A percentile compares a stretch with the other conserved stretches of the same genome.
These are phyloP conservation scores for Drosera spatulata DNA, from an alignment of 179 eudicot genomes.

Conservation along the genomic window DNA sequence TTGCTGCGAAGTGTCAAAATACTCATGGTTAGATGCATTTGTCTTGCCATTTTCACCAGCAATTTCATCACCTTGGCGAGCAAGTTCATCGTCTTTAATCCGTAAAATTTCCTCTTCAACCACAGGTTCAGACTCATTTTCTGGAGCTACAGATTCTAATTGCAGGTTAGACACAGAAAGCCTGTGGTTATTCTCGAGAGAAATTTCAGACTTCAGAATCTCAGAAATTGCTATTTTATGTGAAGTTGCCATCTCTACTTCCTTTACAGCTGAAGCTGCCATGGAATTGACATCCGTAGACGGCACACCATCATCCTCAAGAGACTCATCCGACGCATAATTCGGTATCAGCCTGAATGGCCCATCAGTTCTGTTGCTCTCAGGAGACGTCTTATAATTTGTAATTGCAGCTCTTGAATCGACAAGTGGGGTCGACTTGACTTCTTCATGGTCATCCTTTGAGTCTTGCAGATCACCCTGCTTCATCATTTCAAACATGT, in stretches of 20 bases:
- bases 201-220: too few relatives aligned
- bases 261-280: too few relatives aligned
- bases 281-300: neutral
- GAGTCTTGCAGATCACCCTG: slow-evolving; percentile 16
- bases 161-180: too few relatives aligned
- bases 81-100: slow-evolving; percentile 11
- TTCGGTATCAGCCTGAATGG: slow-evolving; percentile 60
- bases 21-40: slow-evolving; percentile 15
- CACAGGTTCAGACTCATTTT: slow-evolving; percentile 10
- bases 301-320: slow-evolving; percentile 32
- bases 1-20: slow-evolving; percentile 10
- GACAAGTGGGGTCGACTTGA: slow-evolving; percentile 7
- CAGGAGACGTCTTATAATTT: slow-evolving; percentile 21
- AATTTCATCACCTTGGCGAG: neutral
- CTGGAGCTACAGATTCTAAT: neutral
- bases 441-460: slow-evolving; percentile 8
- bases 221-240: too few relatives aligned
- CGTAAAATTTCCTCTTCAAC: slow-evolving; percentile 5
- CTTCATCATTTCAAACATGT: slow-evolving; percentile 18
- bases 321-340: slow-evolving; percentile 65
- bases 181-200: too few relatives aligned
- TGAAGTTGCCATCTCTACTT: too few relatives aligned
- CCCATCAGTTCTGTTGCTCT: slow-evolving; percentile 22
- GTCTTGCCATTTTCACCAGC: slow-evolving; percentile 15
- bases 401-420: slow-evolving; percentile 15